phyloP scores from a whole-genome alignment of 2,329 filamentous ascomycete species.

The Clarireedia homoeocarpa region DNA sequence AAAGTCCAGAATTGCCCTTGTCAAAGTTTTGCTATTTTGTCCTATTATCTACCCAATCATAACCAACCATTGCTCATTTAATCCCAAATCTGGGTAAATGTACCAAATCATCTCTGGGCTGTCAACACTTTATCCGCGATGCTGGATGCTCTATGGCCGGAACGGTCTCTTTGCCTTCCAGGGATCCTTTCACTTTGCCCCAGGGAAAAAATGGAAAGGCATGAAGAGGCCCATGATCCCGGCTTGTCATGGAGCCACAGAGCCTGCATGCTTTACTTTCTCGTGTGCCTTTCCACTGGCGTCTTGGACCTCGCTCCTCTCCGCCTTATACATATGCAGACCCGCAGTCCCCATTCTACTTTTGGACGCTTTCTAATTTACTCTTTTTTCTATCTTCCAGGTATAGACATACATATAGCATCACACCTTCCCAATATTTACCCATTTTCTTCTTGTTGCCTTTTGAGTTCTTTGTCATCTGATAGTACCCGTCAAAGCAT shows the following conservation, averaged over 20 bases:
- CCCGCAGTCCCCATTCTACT: background rate
- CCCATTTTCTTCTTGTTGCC: background rate
- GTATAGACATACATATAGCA: background rate
- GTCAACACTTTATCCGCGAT: background rate
- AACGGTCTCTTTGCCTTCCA: background rate
- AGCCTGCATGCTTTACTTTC: background rate
- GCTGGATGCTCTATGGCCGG: background rate
- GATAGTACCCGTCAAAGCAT: slow-evolving; percentile 4
- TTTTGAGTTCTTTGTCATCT: slow-evolving; percentile 7
- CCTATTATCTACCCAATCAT: background rate
- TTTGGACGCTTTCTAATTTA: background rate
- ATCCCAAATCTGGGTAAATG: background rate
- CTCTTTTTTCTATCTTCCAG: background rate
- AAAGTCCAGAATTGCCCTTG: background rate
- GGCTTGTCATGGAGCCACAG: background rate
- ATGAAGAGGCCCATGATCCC: background rate
- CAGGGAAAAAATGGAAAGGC: background rate
- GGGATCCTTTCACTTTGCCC: background rate
- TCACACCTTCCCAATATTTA: background rate
- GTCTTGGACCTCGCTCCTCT: background rate
- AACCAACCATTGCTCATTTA: background rate
- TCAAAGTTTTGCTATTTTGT: background rate
- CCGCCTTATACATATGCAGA: slow-evolving; percentile 9
- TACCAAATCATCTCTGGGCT: background rate
- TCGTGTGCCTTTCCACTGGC: background rate